Evolutionary conservation across 2,329 filamentous ascomycete genomes (phyloP).

Genomic region (Lizonia empirigonia): DNA sequence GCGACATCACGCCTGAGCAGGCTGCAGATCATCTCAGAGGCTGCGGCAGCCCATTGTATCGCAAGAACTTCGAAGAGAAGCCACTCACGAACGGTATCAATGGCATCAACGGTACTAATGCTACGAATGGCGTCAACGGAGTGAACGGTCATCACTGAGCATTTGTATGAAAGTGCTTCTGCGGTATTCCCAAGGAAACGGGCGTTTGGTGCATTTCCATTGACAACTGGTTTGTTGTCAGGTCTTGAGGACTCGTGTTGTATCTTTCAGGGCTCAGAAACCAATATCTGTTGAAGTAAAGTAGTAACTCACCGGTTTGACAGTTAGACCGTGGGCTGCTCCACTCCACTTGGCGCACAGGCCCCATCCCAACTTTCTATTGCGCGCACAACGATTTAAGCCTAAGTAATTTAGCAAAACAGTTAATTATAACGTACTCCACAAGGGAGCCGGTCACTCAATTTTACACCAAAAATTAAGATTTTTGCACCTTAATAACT

Average conservation of each 20-base stretch:
- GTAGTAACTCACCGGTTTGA: too few species aligned
- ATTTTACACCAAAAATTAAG: too few species aligned
- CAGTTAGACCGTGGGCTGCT: too few species aligned
- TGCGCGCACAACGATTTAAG: too few species aligned
- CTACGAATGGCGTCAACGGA: constrained; percentile 17
- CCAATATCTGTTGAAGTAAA: background rate
- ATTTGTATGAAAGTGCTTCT: background rate
- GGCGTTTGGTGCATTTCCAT: constrained; percentile 8
- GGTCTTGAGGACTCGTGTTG: background rate
- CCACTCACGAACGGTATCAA: constrained; percentile 18
- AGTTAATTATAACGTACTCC: too few species aligned
- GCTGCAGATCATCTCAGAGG: constrained; percentile 77
- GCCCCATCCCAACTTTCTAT: too few species aligned
- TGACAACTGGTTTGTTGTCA: background rate
- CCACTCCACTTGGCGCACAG: too few species aligned
- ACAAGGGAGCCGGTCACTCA: too few species aligned
- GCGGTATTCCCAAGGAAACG: background rate
- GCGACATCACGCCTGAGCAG: constrained; percentile 97
- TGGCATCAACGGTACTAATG: constrained; percentile 25
- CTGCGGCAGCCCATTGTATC: constrained; percentile 83
- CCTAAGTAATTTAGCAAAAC: too few species aligned
- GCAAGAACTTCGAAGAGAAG: constrained; percentile 58
- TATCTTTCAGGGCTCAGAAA: background rate
- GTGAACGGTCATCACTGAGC: constrained; percentile 23
- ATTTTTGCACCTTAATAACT: too few species aligned